These are phyloP conservation scores for Scalesia atractyloides DNA, from an alignment of 129 eudicot species.

Conservation along the genomic window DNA sequence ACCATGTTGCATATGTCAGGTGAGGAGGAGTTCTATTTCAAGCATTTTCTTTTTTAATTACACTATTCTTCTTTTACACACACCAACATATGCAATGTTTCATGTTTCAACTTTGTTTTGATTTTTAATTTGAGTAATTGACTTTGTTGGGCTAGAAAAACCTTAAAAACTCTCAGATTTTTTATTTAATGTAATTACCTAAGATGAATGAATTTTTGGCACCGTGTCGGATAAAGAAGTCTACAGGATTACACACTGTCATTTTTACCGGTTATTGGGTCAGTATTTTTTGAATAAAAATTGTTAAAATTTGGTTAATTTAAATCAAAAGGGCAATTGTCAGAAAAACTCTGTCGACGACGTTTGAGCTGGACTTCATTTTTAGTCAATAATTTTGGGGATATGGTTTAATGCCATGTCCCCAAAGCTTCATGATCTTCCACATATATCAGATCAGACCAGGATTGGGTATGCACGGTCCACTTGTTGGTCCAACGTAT, in stretches of 20 bases:
- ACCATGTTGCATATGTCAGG: slow-evolving; percentile 72
- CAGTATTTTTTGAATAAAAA: not conserved
- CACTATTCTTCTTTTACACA: not conserved
- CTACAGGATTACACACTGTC: not conserved
- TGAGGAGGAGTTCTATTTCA: slow-evolving; percentile 17
- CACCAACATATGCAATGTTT: too few relatives aligned
- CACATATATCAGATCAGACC: not conserved
- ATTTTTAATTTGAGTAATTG: too few relatives aligned
- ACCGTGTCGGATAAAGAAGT: not conserved
- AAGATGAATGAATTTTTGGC: not conserved
- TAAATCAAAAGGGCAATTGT: not conserved
- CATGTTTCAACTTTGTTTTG: too few relatives aligned
- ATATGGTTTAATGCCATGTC: not conserved
- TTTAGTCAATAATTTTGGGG: not conserved
- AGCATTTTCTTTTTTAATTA: not conserved
- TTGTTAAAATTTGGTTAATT: not conserved
- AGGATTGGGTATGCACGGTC: not conserved
- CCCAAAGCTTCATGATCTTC: too few relatives aligned
- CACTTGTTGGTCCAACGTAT: not conserved
- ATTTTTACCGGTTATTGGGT: not conserved
- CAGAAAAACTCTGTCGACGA: too few relatives aligned
- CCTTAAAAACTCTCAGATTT: too few relatives aligned
- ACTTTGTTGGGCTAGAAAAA: too few relatives aligned
- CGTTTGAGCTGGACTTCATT: too few relatives aligned
- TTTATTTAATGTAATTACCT: not conserved